phyloP scores from a whole-genome alignment of 2,329 filamentous ascomycete genomes.

The Arthrobotrys entomopaga region DNA sequence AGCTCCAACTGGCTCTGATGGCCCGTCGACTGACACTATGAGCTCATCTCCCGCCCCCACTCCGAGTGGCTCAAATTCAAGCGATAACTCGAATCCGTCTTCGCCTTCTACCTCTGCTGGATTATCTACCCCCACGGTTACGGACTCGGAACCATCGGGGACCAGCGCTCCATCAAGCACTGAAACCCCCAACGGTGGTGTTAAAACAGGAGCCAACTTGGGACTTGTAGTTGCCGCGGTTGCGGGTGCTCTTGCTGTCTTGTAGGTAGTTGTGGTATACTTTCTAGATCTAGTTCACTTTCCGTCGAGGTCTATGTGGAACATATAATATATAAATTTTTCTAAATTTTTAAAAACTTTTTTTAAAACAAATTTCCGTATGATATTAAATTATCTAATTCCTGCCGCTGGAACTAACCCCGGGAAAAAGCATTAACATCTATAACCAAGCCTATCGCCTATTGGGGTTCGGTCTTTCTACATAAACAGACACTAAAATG shows the following conservation, averaged over 20 bases:
- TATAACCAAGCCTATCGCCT: no score
- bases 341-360: no score
- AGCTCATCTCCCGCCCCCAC: background rate
- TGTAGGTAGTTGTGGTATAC: conserved; percentile 1
- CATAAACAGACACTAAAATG: background rate
- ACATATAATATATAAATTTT: background rate
- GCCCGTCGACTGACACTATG: background rate
- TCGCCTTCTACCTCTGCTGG: background rate
- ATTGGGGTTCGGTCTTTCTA: no score
- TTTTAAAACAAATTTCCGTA: no score
- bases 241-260: conserved; percentile 20
- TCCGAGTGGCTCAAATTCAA: background rate
- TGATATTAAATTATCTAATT: no score
- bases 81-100: background rate
- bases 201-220: background rate
- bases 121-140: no score
- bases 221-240: conserved; percentile 20
- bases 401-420: no score
- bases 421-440: no score
- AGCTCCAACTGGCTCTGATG: background rate
- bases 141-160: conserved; percentile 1
- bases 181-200: conserved; percentile 34
- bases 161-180: conserved; percentile 19
- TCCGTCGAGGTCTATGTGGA: background rate
- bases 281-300: background rate